Conservation (phyloP, 192 early-diverging fungal genomes). For the Linnemannia elongata region DNA sequence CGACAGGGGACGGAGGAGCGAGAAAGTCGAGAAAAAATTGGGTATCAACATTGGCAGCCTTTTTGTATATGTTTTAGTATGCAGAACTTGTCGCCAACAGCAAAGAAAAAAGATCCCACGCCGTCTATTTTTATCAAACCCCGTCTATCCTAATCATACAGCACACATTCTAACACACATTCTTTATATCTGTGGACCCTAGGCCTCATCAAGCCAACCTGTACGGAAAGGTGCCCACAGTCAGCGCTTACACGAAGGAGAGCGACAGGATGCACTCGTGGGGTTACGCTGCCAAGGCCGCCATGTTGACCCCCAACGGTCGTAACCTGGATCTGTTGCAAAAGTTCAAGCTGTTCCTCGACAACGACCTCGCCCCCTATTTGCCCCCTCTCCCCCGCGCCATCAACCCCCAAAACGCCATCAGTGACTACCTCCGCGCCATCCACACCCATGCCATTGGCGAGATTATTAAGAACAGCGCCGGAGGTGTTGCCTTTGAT, state of each 20-base stretch:
- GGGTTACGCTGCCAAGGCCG: slow-evolving; percentile 61
- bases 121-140: slow-evolving; percentile 4
- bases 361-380: slow-evolving; percentile 62
- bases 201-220: slow-evolving; percentile 47
- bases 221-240: slow-evolving; percentile 64
- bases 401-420: slow-evolving; percentile 61
- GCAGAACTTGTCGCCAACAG: background rate
- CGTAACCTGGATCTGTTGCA: slow-evolving; percentile 59
- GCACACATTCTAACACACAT: background rate
- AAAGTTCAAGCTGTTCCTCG: slow-evolving; percentile 64
- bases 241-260: slow-evolving; percentile 63
- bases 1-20: slow-evolving; percentile 25
- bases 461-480: slow-evolving; percentile 60
- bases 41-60: background rate
- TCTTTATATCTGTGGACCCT: background rate
- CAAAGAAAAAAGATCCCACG: background rate
- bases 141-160: background rate
- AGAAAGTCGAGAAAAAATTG: slow-evolving; percentile 8
- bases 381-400: slow-evolving; percentile 57
- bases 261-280: slow-evolving; percentile 58
- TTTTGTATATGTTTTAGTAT: background rate
- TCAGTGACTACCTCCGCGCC: slow-evolving; percentile 62
- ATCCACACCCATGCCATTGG: slow-evolving; percentile 61
- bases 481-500: slow-evolving; percentile 50
- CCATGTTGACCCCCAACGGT: slow-evolving; percentile 54